Conservation (phyloP, 163 green algal genomes). For the Chlorella variabilis region DNA sequence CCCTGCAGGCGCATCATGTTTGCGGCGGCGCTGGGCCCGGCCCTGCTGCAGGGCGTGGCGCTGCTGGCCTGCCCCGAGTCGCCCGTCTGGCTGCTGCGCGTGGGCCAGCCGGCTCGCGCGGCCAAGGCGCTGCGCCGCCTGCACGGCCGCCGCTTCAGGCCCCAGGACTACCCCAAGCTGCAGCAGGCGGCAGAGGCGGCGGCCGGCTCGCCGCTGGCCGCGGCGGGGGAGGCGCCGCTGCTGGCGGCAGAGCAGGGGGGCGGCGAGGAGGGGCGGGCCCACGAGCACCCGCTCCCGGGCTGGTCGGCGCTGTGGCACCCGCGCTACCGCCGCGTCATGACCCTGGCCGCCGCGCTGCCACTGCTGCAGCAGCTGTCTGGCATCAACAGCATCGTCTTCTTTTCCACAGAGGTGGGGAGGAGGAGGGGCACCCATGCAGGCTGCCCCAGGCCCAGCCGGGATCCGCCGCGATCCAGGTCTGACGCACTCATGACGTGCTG, state of each 20-base stretch:
- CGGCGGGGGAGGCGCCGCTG: background rate
- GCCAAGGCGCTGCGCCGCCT: slow-evolving; percentile 28
- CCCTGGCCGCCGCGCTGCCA: slow-evolving; percentile 52
- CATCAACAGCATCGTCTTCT: slow-evolving; percentile 61
- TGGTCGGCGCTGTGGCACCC: slow-evolving; percentile 45
- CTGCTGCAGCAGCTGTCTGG: slow-evolving; percentile 63
- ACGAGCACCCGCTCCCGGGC: background rate
- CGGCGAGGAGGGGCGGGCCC: background rate
- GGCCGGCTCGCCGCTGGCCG: too few relatives aligned
- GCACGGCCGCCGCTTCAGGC: slow-evolving; percentile 22
- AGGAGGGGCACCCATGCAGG: background rate
- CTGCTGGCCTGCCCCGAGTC: slow-evolving; percentile 62
- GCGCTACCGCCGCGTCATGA: slow-evolving; percentile 39
- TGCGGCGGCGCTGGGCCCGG: slow-evolving; percentile 37
- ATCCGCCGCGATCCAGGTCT: too few relatives aligned
- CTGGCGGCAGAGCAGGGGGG: background rate
- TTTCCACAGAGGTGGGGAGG: slow-evolving; percentile 6
- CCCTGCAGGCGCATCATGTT: slow-evolving; percentile 56
- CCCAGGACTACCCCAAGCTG: slow-evolving; percentile 16
- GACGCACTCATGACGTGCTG: background rate
- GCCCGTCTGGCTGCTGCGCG: slow-evolving; percentile 66
- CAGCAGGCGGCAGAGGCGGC: background rate
- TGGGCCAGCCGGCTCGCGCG: slow-evolving; percentile 39
- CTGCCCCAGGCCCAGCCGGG: too few relatives aligned
- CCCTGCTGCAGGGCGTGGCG: slow-evolving; percentile 30